A percentile compares a stretch with the other conserved stretches of the same genome.
These are phyloP conservation scores for Talaromyces sp. DNA, from an alignment of 2,329 filamentous ascomycete species.

Conservation along the genomic window DNA sequence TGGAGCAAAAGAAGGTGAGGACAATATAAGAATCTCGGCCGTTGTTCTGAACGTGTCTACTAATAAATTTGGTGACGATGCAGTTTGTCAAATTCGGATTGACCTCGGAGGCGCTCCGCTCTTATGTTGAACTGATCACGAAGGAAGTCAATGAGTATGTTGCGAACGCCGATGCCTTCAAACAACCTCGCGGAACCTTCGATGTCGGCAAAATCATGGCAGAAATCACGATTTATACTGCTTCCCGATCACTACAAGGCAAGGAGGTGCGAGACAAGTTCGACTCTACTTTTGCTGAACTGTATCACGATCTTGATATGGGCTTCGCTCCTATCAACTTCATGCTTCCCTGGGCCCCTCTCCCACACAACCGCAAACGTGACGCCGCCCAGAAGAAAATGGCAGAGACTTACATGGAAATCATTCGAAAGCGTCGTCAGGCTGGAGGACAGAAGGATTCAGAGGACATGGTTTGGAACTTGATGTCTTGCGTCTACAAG, in stretches of 20 bases:
- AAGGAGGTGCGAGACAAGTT: constrained; percentile 69
- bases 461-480: constrained; percentile 70
- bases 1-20: constrained; percentile 87
- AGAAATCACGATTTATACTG: constrained; percentile 78
- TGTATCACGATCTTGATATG: constrained; percentile 76
- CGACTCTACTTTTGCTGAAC: constrained; percentile 64
- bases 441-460: constrained; percentile 41
- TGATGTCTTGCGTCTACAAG: constrained; percentile 74
- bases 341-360: constrained; percentile 70
- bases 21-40: not conserved
- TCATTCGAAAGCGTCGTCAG: constrained; percentile 60
- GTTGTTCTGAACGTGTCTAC: not conserved
- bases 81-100: constrained; percentile 61
- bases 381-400: constrained; percentile 68
- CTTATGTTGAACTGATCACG: constrained; percentile 74
- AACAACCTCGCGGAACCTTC: constrained; percentile 55
- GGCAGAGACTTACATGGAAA: constrained; percentile 64
- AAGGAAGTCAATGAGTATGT: constrained; percentile 63
- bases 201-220: constrained; percentile 64
- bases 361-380: constrained; percentile 68
- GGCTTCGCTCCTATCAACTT: constrained; percentile 80
- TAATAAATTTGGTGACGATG: not conserved
- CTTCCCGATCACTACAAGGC: constrained; percentile 68
- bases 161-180: constrained; percentile 52
- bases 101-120: constrained; percentile 54